These are phyloP conservation scores for Gigaspora rosea DNA, from an alignment of 192 early-diverging fungal species.

Conservation along the genomic window DNA sequence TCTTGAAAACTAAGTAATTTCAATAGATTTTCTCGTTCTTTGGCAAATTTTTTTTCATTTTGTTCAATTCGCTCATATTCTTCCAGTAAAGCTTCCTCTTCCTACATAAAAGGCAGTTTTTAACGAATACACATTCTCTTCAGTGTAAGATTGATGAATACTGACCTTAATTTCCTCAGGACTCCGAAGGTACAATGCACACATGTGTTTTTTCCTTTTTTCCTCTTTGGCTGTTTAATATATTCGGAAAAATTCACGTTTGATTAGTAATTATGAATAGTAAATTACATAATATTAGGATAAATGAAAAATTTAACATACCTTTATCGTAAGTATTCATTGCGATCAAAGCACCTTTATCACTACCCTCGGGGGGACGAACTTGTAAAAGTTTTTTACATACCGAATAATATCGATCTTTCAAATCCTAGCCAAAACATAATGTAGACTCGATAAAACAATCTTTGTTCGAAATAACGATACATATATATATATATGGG, in stretches of 20 bases:
- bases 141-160: background rate
- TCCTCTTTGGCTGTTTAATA: slow-evolving; percentile 59
- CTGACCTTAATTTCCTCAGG: slow-evolving; percentile 70
- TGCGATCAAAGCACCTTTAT: slow-evolving; percentile 40
- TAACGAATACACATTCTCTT: background rate
- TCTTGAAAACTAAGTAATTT: slow-evolving; percentile 59
- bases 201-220: slow-evolving; percentile 80
- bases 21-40: slow-evolving; percentile 79
- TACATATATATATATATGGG: background rate
- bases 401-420: slow-evolving; percentile 82
- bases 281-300: no score
- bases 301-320: background rate
- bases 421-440: slow-evolving; percentile 68
- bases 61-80: slow-evolving; percentile 81
- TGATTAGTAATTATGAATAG: no score
- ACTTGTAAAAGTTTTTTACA: slow-evolving; percentile 62
- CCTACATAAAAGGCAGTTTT: slow-evolving; percentile 35
- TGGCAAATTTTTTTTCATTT: slow-evolving; percentile 73
- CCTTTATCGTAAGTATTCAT: slow-evolving; percentile 36
- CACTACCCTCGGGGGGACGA: slow-evolving; percentile 43
- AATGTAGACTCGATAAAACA: background rate
- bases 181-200: slow-evolving; percentile 69
- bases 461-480: no score
- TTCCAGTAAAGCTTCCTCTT: slow-evolving; percentile 80
- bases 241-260: no score